Evolutionary conservation across 495 filamentous ascomycete genomes (phyloP).

Genomic region (Cladorrhinum samala): DNA sequence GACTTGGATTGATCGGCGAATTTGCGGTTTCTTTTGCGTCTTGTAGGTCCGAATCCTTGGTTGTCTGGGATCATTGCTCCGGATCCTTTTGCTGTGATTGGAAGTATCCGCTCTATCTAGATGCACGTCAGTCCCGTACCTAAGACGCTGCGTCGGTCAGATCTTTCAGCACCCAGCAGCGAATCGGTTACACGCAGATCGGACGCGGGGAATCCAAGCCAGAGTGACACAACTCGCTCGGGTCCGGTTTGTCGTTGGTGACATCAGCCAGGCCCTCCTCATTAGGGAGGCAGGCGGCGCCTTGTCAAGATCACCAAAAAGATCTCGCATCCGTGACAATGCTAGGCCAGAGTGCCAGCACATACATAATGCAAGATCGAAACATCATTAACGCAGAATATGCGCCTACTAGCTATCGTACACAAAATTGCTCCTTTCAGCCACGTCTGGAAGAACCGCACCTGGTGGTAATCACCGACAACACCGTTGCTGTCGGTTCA

Average conservation of each 20-base stretch:
- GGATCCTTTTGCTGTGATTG: too few species aligned
- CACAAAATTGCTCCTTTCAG: not conserved
- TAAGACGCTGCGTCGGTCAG: not conserved
- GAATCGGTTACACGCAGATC: constrained; percentile 13
- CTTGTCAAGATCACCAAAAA: constrained; percentile 5
- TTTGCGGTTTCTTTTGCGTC: too few species aligned
- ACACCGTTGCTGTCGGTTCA: constrained; percentile 4
- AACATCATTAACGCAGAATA: constrained; percentile 1
- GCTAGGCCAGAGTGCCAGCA: constrained; percentile 9
- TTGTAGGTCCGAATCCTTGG: too few species aligned
- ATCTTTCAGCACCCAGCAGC: constrained; percentile 3
- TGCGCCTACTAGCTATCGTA: too few species aligned
- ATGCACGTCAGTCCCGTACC: not conserved
- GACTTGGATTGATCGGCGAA: too few species aligned
- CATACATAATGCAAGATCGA: constrained; percentile 9
- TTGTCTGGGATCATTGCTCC: too few species aligned
- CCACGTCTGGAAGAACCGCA: not conserved
- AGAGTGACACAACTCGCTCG: not conserved
- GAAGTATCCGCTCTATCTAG: too few species aligned
- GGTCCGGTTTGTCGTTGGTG: not conserved
- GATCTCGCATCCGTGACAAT: constrained; percentile 16
- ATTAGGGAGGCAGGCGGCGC: too few species aligned
- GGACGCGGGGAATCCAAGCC: constrained; percentile 5
- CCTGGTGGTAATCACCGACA: not conserved
- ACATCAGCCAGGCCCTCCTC: too few species aligned